Percentiles rank a stretch among this genome's conserved stretches.
These are phyloP conservation scores for Gossypium raimondii DNA, from an alignment of 345 rosid genomes.

Conservation along the genomic window DNA sequence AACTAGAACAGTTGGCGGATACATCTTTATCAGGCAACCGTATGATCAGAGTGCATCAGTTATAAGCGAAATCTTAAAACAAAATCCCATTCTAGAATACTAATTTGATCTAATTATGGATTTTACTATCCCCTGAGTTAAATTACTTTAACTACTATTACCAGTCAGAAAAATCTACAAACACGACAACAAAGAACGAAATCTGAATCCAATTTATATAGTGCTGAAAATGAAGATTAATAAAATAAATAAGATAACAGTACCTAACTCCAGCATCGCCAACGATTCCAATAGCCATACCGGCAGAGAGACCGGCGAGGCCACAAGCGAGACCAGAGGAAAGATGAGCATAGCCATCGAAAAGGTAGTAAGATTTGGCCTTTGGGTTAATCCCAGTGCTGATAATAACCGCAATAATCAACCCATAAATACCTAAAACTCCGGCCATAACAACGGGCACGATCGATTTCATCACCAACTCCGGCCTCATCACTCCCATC, in stretches of 20 bases:
- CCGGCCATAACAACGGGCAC: constrained; percentile 93
- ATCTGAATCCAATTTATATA: neutral
- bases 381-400: constrained; percentile 83
- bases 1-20: neutral
- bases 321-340: constrained; percentile 65
- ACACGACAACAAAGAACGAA: neutral
- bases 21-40: neutral
- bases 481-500: constrained; percentile 92
- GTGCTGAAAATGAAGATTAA: neutral
- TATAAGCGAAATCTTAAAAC: neutral
- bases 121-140: neutral
- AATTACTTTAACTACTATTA: neutral
- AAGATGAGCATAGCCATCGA: constrained; percentile 78
- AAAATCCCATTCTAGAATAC: neutral
- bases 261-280: constrained; percentile 65
- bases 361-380: constrained; percentile 75
- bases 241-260: neutral
- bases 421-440: constrained; percentile 74
- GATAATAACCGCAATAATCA: constrained; percentile 79
- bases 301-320: constrained; percentile 57
- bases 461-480: constrained; percentile 83
- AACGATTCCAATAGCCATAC: constrained; percentile 60
- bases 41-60: neutral
- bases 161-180: neutral
- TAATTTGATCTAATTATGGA: neutral